Conservation (phyloP, 208 protist genomes). For the Trypanosoma conorhini region DNA sequence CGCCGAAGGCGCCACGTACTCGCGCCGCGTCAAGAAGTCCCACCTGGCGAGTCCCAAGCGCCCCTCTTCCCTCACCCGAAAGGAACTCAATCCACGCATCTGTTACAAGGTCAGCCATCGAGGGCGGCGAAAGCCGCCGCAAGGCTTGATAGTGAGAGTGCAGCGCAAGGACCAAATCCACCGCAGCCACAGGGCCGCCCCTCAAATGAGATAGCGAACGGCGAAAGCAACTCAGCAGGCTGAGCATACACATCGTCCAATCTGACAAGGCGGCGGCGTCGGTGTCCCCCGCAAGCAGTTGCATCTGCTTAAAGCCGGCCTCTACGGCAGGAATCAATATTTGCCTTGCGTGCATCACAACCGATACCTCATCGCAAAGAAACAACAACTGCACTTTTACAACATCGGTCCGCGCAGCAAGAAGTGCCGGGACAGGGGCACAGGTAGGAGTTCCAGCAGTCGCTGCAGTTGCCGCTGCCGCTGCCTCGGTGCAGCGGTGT, state of each 20-base stretch:
- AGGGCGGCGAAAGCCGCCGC: constrained; percentile 12
- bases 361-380: constrained; percentile 11
- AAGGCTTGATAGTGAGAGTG: constrained; percentile 18
- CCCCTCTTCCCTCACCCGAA: constrained; percentile 13
- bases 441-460: neutral
- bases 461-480: neutral
- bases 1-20: neutral
- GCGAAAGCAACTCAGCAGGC: constrained; percentile 15
- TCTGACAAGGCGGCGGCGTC: neutral
- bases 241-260: constrained; percentile 17
- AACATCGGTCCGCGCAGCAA: constrained; percentile 4
- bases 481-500: neutral
- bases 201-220: neutral
- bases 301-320: constrained; percentile 17
- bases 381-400: constrained; percentile 20
- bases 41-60: neutral
- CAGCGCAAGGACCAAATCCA: constrained; percentile 10
- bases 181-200: neutral
- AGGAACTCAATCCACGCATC: constrained; percentile 29
- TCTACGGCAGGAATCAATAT: constrained; percentile 12
- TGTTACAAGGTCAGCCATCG: constrained; percentile 17
- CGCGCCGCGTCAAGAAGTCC: constrained; percentile 1
- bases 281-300: neutral
- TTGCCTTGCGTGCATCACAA: constrained; percentile 22
- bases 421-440: neutral